These are phyloP conservation scores for Endoconidiophora polonica DNA, from an alignment of 2,329 filamentous ascomycete species.

Conservation along the genomic window DNA sequence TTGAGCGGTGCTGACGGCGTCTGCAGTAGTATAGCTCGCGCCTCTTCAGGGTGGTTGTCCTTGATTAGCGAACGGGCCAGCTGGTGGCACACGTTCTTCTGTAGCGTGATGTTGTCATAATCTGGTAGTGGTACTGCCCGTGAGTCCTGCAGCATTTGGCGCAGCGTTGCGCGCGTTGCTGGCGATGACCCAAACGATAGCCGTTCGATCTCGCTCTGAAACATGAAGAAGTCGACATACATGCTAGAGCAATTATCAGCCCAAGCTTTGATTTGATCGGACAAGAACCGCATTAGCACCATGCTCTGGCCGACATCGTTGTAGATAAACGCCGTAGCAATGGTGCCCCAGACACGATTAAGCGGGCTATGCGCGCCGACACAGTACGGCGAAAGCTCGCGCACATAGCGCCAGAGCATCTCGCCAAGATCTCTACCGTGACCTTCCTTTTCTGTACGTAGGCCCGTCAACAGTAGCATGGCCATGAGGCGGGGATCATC, in stretches of 20 bases:
- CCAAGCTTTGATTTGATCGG: conserved; percentile 9
- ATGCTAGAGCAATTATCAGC: conserved; percentile 5
- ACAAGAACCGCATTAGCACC: conserved; percentile 10
- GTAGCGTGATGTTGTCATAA: conserved; percentile 7
- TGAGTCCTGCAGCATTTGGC: conserved; percentile 5
- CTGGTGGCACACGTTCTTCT: conserved; percentile 10
- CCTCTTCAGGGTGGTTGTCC: conserved; percentile 9
- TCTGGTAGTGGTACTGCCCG: conserved; percentile 2
- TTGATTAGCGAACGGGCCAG: conserved; percentile 11
- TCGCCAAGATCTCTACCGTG: conserved; percentile 11
- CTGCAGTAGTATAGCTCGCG: conserved; percentile 6
- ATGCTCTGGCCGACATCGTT: conserved; percentile 12
- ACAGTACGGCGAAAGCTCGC: conserved; percentile 9
- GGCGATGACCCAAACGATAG: conserved; percentile 8
- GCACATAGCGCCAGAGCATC: conserved; percentile 12
- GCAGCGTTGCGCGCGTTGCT: conserved; percentile 7
- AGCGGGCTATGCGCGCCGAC: conserved; percentile 10
- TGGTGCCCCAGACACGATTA: conserved; percentile 10
- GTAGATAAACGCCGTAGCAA: conserved; percentile 11
- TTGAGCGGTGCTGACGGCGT: conserved; percentile 8
- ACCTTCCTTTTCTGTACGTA: conserved; percentile 12
- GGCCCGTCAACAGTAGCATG: conserved; percentile 9
- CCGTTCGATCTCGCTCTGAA: conserved; percentile 12
- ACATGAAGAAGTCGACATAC: conserved; percentile 12
- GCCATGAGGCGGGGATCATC: conserved; percentile 12